A percentile compares a stretch with the other conserved stretches of the same genome.
Conservation (phyloP, 208 protist genomes). For the Crithidia mellificae region DNA sequence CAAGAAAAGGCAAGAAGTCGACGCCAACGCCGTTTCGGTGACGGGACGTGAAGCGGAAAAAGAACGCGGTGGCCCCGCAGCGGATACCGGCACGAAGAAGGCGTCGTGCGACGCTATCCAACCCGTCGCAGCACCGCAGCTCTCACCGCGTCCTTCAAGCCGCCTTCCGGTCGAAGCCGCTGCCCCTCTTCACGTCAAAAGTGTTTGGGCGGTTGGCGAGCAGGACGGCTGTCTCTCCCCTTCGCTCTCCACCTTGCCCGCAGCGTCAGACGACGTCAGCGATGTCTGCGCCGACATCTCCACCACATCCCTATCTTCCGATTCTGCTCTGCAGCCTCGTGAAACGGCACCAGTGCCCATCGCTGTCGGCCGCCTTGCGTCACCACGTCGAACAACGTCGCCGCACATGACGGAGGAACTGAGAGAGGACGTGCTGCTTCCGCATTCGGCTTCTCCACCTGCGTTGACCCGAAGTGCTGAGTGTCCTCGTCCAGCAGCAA, state of each 20-base stretch:
- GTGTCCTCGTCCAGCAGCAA: background rate
- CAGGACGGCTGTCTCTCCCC: conserved; percentile 1
- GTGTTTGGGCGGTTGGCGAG: conserved; percentile 21
- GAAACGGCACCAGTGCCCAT: conserved; percentile 15
- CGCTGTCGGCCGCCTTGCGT: background rate
- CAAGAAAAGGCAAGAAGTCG: background rate
- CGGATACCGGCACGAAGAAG: background rate
- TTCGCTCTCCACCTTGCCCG: conserved; percentile 4
- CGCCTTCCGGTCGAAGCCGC: conserved; percentile 12
- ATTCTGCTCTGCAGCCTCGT: conserved; percentile 14
- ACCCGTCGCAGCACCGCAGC: background rate
- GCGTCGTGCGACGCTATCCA: background rate
- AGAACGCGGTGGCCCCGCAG: too few species aligned
- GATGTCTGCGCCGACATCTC: conserved; percentile 11
- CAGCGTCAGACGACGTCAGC: background rate
- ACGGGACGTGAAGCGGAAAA: too few species aligned
- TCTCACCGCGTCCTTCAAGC: background rate
- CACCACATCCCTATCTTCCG: conserved; percentile 14
- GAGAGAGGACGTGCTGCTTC: too few species aligned
- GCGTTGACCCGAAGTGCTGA: too few species aligned
- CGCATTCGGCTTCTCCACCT: too few species aligned
- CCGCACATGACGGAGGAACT: too few species aligned
- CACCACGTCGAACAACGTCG: background rate
- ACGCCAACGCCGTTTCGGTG: too few species aligned
- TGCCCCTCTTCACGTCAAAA: background rate